Conservation (phyloP, 352 stramenopile genomes). For the Pythium brassicae region DNA sequence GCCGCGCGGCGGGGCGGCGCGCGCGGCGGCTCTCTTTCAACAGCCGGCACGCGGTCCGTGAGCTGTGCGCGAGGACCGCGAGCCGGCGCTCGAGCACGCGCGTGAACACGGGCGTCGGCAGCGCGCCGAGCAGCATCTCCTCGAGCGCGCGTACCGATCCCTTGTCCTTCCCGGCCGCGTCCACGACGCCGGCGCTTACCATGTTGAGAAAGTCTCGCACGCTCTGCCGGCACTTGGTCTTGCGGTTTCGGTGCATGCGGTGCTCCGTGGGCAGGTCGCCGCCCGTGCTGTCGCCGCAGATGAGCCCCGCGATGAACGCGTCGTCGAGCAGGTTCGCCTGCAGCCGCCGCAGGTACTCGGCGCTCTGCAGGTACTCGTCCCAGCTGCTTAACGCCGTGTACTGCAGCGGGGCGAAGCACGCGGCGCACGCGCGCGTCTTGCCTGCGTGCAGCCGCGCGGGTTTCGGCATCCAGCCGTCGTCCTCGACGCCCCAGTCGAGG, state of each 20-base stretch:
- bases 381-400: slow-evolving; percentile 64
- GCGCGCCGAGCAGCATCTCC: slow-evolving; percentile 70
- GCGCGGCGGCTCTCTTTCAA: slow-evolving; percentile 47
- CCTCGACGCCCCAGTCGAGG: slow-evolving; percentile 24
- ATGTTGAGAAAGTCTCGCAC: slow-evolving; percentile 79
- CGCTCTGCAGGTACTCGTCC: slow-evolving; percentile 83
- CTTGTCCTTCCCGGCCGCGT: slow-evolving; percentile 69
- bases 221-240: slow-evolving; percentile 76
- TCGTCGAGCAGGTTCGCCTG: slow-evolving; percentile 75
- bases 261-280: slow-evolving; percentile 82
- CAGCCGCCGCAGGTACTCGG: slow-evolving; percentile 66
- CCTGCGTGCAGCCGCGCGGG: slow-evolving; percentile 73
- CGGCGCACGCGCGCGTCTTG: slow-evolving; percentile 64
- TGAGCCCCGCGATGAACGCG: slow-evolving; percentile 69
- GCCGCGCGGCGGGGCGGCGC: slow-evolving; percentile 30
- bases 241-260: slow-evolving; percentile 83
- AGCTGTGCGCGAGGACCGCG: slow-evolving; percentile 80
- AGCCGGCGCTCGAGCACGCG: slow-evolving; percentile 72
- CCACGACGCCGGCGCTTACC: slow-evolving; percentile 74
- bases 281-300: slow-evolving; percentile 66
- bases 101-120: slow-evolving; percentile 77
- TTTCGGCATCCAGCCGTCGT: slow-evolving; percentile 85
- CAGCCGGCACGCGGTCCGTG: slow-evolving; percentile 47
- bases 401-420: slow-evolving; percentile 77
- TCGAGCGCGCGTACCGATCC: slow-evolving; percentile 70